Evolutionary conservation across 495 filamentous ascomycete genomes (phyloP).

Genomic region (Neurospora sp.): DNA sequence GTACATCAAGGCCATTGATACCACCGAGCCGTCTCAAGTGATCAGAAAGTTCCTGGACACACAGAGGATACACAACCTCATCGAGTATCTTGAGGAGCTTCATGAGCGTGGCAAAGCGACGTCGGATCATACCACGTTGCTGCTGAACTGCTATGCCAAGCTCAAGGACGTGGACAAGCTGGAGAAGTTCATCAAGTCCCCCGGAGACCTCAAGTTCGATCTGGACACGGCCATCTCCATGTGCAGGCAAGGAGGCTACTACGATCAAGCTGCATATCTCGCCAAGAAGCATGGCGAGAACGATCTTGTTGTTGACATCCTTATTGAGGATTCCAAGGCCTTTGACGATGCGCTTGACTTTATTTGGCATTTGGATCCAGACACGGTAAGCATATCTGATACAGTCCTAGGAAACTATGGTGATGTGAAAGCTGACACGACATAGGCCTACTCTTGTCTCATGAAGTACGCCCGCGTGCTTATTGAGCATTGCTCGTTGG

Average conservation of each 20-base stretch:
- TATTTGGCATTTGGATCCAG: conserved; percentile 80
- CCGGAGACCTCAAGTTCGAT: conserved; percentile 91
- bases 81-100: conserved; percentile 93
- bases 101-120: conserved; percentile 91
- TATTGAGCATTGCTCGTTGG: conserved; percentile 68
- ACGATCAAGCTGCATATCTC: conserved; percentile 89
- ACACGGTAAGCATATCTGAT: conserved; percentile 44
- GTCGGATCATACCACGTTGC: conserved; percentile 88
- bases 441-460: conserved; percentile 71
- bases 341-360: conserved; percentile 84
- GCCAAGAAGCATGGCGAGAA: conserved; percentile 91
- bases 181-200: conserved; percentile 91
- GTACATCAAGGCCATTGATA: conserved; percentile 91
- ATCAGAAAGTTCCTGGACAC: conserved; percentile 95
- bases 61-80: conserved; percentile 91
- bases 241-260: conserved; percentile 98
- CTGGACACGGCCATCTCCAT: conserved; percentile 94
- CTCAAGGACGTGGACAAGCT: conserved; percentile 92
- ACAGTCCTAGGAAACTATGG: background rate
- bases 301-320: conserved; percentile 85
- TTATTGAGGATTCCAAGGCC: conserved; percentile 88
- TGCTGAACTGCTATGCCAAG: conserved; percentile 96
- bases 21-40: conserved; percentile 87
- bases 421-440: conserved; percentile 16
- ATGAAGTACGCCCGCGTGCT: conserved; percentile 94